Base-by-base conservation (phyloP, 225 moss, liverwort and hornwort genomes). In the Thuidium tamariscinum region DNA sequence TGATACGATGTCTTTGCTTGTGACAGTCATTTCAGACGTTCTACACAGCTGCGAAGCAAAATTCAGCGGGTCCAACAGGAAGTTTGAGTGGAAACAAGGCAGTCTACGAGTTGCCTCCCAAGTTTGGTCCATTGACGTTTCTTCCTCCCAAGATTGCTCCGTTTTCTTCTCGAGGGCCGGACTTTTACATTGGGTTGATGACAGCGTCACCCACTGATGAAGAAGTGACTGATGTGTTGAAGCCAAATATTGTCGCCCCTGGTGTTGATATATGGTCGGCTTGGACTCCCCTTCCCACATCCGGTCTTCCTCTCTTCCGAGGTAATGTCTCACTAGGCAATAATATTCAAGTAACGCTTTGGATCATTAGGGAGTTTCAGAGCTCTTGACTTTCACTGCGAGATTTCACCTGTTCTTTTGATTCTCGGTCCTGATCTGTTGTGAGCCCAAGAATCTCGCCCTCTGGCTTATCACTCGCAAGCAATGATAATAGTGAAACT, bases 101-200 rank as follows among this genome's bases (percentile, higher is more conserved):
- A 23, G 34, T 39, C 5, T 96, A 84, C 56, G 32, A 34, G 46
- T 14, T 34, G 61, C 46, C 80, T 62, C 62, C 80, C 32, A 59
- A 60, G 80, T 80, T 80, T 46, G 80, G 80, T 46, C 80, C 80
- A 44, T 46, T 86, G 79, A 16, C 44, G 83, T n/a, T 22, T 49
- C 63, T 23, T 46, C 55, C 92, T 49, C 95, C 96, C 29, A 86
- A 82, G 51, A 85, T 96, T 60, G 90, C 92, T 29, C 19, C 70
- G 3, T 96, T 95, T 76, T 96, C 96, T 29, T 78, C 95, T 64
- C 89, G 93, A 27, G 93, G 93, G 42, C 93, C 93, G 7, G 76
- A 92, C 36, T 62, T 81, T 19, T 88, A 37, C 74, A 67, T 56
- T 39, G 89, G 88, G 18, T 78, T 86, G 59, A 26, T 3, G 36